A percentile compares a stretch with the other conserved stretches of the same genome.
phyloP scores from a whole-genome alignment of 768 basidiomycete genomes.

The Hygrocybe coccinea region DNA sequence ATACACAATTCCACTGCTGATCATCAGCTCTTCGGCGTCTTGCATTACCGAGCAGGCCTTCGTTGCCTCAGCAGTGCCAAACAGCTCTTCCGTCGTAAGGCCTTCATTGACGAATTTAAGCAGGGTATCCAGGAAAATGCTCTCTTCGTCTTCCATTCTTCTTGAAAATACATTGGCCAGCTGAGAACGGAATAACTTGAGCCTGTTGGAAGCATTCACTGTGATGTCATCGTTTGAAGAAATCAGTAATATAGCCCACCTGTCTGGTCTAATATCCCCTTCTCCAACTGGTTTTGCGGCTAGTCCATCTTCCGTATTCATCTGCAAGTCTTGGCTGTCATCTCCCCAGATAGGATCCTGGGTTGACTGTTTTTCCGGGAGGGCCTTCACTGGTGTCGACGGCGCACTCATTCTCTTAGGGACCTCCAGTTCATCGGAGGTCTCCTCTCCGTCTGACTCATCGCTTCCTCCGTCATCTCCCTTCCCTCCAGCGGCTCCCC shows the following conservation, averaged over 20 bases:
- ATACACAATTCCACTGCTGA: conserved; percentile 82
- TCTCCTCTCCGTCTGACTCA: conserved; percentile 47
- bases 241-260: conserved; percentile 42
- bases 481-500: conserved; percentile 47
- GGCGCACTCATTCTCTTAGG: conserved; percentile 45
- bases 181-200: conserved; percentile 74
- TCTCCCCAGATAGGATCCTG: conserved; percentile 64
- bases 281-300: conserved; percentile 35
- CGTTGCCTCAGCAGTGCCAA: conserved; percentile 77
- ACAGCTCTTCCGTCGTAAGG: conserved; percentile 60
- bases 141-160: conserved; percentile 69
- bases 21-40: conserved; percentile 78
- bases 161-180: conserved; percentile 69
- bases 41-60: conserved; percentile 71
- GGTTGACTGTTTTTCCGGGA: conserved; percentile 28
- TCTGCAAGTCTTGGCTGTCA: conserved; percentile 60
- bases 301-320: conserved; percentile 46
- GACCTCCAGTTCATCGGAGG: conserved; percentile 35
- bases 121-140: conserved; percentile 63
- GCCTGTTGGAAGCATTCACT: conserved; percentile 37
- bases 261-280: conserved; percentile 47
- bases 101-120: conserved; percentile 76
- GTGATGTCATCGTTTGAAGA: conserved; percentile 1
- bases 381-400: conserved; percentile 21
- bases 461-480: conserved; percentile 51